phyloP scores from a whole-genome alignment of 768 basidiomycete genomes.

The Pisolithus microcarpus region DNA sequence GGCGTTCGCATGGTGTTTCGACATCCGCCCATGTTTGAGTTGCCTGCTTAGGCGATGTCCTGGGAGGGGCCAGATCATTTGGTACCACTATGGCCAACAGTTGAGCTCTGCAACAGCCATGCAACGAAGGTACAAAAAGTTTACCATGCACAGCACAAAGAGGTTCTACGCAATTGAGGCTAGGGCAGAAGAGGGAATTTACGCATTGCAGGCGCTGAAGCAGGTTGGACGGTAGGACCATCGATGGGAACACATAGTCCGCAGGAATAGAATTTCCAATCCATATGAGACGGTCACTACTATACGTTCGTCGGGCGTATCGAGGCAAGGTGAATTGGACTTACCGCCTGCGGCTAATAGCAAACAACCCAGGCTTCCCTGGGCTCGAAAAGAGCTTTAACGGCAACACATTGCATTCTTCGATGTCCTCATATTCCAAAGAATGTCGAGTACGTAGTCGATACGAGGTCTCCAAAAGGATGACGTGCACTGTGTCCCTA shows the following conservation, averaged over 20 bases:
- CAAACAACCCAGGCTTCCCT: slow-evolving; percentile 22
- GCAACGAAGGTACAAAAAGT: slow-evolving; percentile 7
- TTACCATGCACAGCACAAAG: slow-evolving; percentile 47
- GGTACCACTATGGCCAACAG: slow-evolving; percentile 14
- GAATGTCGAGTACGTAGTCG: slow-evolving; percentile 33
- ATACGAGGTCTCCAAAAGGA: slow-evolving; percentile 42
- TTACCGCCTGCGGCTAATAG: slow-evolving; percentile 17
- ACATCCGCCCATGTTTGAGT: slow-evolving; percentile 4
- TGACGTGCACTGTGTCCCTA: slow-evolving; percentile 36
- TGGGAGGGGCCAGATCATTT: slow-evolving; percentile 11
- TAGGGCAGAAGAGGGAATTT: slow-evolving; percentile 44
- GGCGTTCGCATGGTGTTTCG: slow-evolving; percentile 18
- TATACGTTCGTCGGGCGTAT: slow-evolving; percentile 2
- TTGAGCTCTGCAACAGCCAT: slow-evolving; percentile 2
- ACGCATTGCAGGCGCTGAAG: slow-evolving; percentile 28
- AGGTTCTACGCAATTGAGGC: slow-evolving; percentile 42
- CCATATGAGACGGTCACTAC: slow-evolving; percentile 30
- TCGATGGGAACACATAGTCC: slow-evolving; percentile 8
- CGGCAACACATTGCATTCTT: slow-evolving; percentile 42
- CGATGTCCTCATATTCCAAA: slow-evolving; percentile 40
- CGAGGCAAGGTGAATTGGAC: slow-evolving; percentile 16
- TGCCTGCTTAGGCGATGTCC: neutral
- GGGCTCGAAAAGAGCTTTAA: slow-evolving; percentile 24
- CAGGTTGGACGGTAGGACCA: slow-evolving; percentile 5
- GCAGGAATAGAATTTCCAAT: slow-evolving; percentile 18